A percentile compares a stretch with the other conserved stretches of the same genome.
phyloP scores from a whole-genome alignment of 371 early-diverging fungal species.

The Capillidium rhysosporum region DNA sequence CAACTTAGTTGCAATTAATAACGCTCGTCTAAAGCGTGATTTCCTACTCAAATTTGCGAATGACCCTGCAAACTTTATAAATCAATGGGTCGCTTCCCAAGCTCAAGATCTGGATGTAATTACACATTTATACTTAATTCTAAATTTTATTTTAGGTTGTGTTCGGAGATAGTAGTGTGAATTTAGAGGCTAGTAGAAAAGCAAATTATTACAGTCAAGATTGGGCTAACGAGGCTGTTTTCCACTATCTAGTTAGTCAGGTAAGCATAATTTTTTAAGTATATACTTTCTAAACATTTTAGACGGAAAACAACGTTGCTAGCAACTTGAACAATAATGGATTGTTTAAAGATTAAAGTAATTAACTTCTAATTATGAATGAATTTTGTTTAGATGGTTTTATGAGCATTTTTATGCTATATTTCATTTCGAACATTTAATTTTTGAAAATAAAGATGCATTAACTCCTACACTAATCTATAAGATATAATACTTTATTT shows the following conservation, averaged over 20 bases:
- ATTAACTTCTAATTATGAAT: too few relatives aligned
- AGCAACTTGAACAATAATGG: too few relatives aligned
- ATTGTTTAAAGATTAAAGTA: too few relatives aligned
- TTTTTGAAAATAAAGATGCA: too few relatives aligned
- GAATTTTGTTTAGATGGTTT: too few relatives aligned
- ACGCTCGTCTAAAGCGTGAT: constrained; percentile 76
- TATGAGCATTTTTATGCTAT: too few relatives aligned
- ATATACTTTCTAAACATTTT: too few relatives aligned
- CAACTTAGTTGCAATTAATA: constrained; percentile 61
- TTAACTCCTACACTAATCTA: too few relatives aligned
- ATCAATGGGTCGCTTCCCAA: constrained; percentile 82
- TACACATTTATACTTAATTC: not conserved
- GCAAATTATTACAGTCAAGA: constrained; percentile 65
- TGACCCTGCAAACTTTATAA: constrained; percentile 75
- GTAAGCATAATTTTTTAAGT: constrained; percentile 11
- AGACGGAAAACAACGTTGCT: too few relatives aligned
- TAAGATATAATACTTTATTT: too few relatives aligned
- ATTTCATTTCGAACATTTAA: too few relatives aligned
- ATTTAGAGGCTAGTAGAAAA: constrained; percentile 58
- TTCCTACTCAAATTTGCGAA: constrained; percentile 74
- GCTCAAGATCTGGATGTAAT: constrained; percentile 68
- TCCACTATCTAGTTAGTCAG: constrained; percentile 61
- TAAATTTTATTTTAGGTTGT: constrained; percentile 24
- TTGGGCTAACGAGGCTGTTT: constrained; percentile 78
- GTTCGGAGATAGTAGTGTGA: constrained; percentile 64